Evolutionary conservation across 83 land plant species (phyloP), one percentile per base, ranked within the genome.

Genomic region (Picea mariana): DNA sequence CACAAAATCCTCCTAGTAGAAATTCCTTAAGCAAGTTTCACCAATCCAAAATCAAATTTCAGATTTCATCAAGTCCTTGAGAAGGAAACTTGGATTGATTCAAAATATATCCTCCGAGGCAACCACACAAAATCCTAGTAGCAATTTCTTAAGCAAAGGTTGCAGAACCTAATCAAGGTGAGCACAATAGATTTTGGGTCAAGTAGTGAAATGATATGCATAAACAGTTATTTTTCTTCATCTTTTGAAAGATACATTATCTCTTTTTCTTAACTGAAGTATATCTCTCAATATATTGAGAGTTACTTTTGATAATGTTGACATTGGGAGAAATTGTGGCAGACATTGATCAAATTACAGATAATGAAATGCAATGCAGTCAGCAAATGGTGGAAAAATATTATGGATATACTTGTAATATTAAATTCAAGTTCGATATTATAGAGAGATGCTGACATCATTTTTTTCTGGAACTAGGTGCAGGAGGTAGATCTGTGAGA

Each of bases 61-160:
- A 72, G 76, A 72, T 72, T 72, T 72, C 52, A 72, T 72, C 55
- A 7, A 72, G 17, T 72, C 76, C 11, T 42, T 72, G 76, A 72
- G 11, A 42, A 20, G 2, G 21, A 72, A n/a, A 44, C 76, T 42
- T 42, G 52, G 3, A 72, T 49, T 20, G 21, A 40, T 5, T 71
- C 11, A 42, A n/a, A 20, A 40, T 21, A 71, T 9, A 71, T 12
- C 20, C 21, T 42, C 23, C n/a, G 76, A 72, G 40, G 55, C 55
- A 72, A 72, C 55, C 16, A 31, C 76, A 42, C 52, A 42, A 42
- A 72, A 42, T 72, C 20, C 76, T 72, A 49, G 55, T 8, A 17
- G 76, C 55, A 42, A 72, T 42, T 42, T 24, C 38, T 38, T 42
- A 21, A 72, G 44, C 52, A 17, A 72, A 27, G 12, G 17, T 23